Evolutionary conservation across 2,329 filamentous ascomycete genomes (phyloP).

Genomic region (Phialemoniopsis sp.): DNA sequence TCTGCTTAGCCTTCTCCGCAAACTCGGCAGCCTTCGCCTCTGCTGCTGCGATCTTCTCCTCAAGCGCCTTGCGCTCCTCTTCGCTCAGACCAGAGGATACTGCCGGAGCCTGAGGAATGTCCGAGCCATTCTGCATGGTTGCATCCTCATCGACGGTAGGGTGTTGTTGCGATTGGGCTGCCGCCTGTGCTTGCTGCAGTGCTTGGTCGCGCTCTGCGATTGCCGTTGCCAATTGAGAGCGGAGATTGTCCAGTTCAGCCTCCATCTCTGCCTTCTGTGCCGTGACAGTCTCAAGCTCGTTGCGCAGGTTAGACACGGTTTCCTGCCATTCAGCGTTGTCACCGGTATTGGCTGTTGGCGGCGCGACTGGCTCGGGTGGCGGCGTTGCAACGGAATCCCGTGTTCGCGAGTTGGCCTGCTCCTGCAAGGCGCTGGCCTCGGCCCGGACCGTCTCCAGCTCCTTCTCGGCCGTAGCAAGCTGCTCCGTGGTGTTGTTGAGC

Average conservation of each 20-base stretch:
- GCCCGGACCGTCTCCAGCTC: conserved; percentile 52
- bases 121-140: conserved; percentile 20
- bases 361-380: no score
- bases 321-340: conserved; percentile 36
- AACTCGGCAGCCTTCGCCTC: conserved; percentile 60
- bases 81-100: conserved; percentile 37
- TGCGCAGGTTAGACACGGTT: conserved; percentile 36
- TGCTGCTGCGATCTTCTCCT: conserved; percentile 57
- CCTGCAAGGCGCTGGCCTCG: conserved; percentile 20
- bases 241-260: conserved; percentile 52
- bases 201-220: conserved; percentile 63
- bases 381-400: no score
- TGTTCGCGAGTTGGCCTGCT: conserved; percentile 17
- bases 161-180: conserved; percentile 12
- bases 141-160: conserved; percentile 18
- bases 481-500: conserved; percentile 37
- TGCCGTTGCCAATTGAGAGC: conserved; percentile 55
- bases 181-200: conserved; percentile 31
- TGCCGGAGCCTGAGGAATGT: conserved; percentile 12
- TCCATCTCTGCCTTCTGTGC: conserved; percentile 68
- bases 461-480: conserved; percentile 31
- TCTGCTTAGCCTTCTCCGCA: conserved; percentile 58
- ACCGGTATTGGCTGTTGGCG: no score
- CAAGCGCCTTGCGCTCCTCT: conserved; percentile 55
- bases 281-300: conserved; percentile 62